Evolutionary conservation across 2,329 filamentous ascomycete genomes (phyloP).

Genomic region (Penicillium digitatum): DNA sequence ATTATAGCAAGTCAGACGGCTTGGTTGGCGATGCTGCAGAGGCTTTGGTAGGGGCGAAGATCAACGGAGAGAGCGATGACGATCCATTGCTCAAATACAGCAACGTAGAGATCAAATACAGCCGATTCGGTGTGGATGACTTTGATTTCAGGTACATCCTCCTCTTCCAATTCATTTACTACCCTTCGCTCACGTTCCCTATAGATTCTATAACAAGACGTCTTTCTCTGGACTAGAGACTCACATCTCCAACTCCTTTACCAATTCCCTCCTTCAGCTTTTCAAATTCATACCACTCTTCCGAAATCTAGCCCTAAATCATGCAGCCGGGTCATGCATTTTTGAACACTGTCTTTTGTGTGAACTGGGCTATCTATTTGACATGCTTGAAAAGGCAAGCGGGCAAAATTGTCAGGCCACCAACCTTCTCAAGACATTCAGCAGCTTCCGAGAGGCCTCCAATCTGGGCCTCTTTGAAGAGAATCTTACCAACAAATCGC

Average conservation of each 20-base stretch:
- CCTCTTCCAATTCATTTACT: constrained; percentile 77
- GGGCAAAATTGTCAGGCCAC: constrained; percentile 94
- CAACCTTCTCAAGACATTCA: constrained; percentile 86
- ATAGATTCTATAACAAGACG: constrained; percentile 90
- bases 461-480: constrained; percentile 82
- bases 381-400: constrained; percentile 95
- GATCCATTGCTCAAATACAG: constrained; percentile 87
- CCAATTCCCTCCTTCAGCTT: constrained; percentile 85
- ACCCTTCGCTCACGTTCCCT: constrained; percentile 37
- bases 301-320: constrained; percentile 81
- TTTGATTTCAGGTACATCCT: constrained; percentile 83
- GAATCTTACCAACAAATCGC: constrained; percentile 65
- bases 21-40: constrained; percentile 57
- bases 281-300: constrained; percentile 86
- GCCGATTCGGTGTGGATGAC: constrained; percentile 97
- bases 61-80: constrained; percentile 68
- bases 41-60: constrained; percentile 62
- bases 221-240: constrained; percentile 88
- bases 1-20: constrained; percentile 46
- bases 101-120: constrained; percentile 97
- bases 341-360: constrained; percentile 83
- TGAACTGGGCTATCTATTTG: constrained; percentile 90
- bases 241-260: constrained; percentile 94
- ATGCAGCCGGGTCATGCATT: constrained; percentile 80
- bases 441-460: constrained; percentile 72